Conservation (phyloP, 495 filamentous ascomycete genomes). For the Pseudotulostoma volvatum region DNA sequence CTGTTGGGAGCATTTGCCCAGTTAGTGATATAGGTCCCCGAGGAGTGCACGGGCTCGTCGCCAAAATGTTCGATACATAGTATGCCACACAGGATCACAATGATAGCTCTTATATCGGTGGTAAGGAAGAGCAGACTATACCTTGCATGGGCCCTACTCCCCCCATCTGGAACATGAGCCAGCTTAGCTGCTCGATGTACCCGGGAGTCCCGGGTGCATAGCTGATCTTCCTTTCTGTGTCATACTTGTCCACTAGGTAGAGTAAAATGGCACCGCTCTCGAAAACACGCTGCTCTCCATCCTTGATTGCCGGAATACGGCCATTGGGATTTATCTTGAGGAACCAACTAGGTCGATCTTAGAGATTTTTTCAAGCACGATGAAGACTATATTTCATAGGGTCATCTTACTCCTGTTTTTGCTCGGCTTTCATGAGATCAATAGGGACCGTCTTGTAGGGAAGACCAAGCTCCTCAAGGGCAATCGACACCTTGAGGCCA, state of each 20-base stretch:
- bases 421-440: conserved; percentile 51
- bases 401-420: conserved; percentile 39
- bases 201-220: no score
- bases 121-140: no score
- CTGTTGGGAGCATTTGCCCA: no score
- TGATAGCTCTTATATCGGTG: neutral
- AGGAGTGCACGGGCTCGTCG: conserved; percentile 25
- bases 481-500: conserved; percentile 70
- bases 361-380: neutral
- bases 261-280: conserved; percentile 32
- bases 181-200: conserved; percentile 28
- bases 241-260: conserved; percentile 32
- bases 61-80: conserved; percentile 20
- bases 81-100: neutral
- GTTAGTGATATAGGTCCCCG: no score
- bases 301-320: conserved; percentile 58
- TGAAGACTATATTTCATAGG: neutral
- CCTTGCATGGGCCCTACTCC: conserved; percentile 27
- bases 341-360: conserved; percentile 38
- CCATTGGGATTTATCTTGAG: conserved; percentile 81
- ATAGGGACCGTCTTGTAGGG: conserved; percentile 47
- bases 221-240: conserved; percentile 27
- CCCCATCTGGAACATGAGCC: conserved; percentile 26
- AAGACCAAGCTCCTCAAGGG: conserved; percentile 63
- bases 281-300: conserved; percentile 26